Base-by-base conservation (phyloP, 805 yeast species). In the Candida ovalis region DNA sequence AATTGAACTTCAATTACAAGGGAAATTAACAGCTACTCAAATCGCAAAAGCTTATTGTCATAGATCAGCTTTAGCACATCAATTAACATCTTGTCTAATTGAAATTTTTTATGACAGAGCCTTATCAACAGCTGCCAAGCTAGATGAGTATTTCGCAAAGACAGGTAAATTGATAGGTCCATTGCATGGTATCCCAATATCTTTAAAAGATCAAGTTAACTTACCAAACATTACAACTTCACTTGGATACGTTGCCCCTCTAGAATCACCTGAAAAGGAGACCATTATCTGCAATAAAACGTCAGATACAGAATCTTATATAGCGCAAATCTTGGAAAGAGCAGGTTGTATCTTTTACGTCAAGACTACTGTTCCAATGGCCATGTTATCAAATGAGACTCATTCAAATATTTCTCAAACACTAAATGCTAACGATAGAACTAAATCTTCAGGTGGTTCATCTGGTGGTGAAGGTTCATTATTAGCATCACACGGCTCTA, bases 381-480 rank as follows among this genome's bases (percentile, higher is more conserved):
- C 74, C 0, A 64, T 74, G 69, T 63, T 73, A 63, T 69, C 69
- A 23, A 64, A 65, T 52, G 75, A 71, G 52, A 70, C 76, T 10
- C 54, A 58, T 41, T 67, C 71, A 44, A 72, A 72, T 53, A 45
- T 68, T 40, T 72, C 74, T 10, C 52, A 55, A 28, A 67, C 76
- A n/a, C 49, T 48, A 27, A 71, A 73, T 52, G 67, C 75, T 1
- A 54, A 66, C 50, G 72, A 74, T 53, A 59, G 71, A 55, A 59
- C 58, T 9, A 58, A 66, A 50, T 53, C 72, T 15, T 56, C 70
- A 8, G 77, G 78, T 42, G 78, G 78, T 9, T 71, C 76, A 3
- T 70, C 75, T 6, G 75, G 77, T 7, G 78, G 78, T 27, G 77
- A 74, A 54, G 78, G 75, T 38, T 61, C 71, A 0, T 48, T 70